Conservation (phyloP, 768 basidiomycete species). For the Clathrus columnatus region DNA sequence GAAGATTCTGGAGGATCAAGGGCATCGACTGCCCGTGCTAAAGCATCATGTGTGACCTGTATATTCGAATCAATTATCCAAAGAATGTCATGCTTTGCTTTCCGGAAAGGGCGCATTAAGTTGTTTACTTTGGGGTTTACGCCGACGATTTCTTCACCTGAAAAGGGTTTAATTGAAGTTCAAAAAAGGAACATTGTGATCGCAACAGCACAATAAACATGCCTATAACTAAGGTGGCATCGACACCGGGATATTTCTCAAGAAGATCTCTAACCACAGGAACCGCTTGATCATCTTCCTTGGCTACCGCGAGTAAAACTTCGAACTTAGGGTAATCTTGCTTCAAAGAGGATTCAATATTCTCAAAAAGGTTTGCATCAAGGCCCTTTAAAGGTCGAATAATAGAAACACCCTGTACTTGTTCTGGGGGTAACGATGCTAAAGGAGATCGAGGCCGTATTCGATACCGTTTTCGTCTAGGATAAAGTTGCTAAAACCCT, state of each 20-base stretch:
- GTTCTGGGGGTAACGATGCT: slow-evolving; percentile 33
- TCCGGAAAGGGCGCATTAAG: slow-evolving; percentile 72
- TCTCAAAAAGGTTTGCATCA: slow-evolving; percentile 93
- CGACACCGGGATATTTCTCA: slow-evolving; percentile 66
- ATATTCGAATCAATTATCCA: slow-evolving; percentile 99
- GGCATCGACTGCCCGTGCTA: slow-evolving; percentile 79
- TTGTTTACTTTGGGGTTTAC: slow-evolving; percentile 98
- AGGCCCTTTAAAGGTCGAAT: slow-evolving; percentile 91
- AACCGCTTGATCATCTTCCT: slow-evolving; percentile 83
- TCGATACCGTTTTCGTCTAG: slow-evolving; percentile 49
- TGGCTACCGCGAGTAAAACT: slow-evolving; percentile 86
- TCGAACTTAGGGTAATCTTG: slow-evolving; percentile 92
- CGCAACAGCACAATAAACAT: slow-evolving; percentile 17
- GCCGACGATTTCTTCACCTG: slow-evolving; percentile 78
- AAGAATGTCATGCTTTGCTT: slow-evolving; percentile 79
- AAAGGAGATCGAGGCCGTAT: slow-evolving; percentile 55
- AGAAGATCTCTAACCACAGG: slow-evolving; percentile 70
- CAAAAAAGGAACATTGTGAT: background rate
- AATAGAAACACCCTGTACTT: slow-evolving; percentile 84
- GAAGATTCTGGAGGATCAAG: slow-evolving; percentile 34
- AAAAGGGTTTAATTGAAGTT: slow-evolving; percentile 4
- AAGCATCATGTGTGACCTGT: slow-evolving; percentile 63
- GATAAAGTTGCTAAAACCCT: background rate
- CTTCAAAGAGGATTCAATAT: slow-evolving; percentile 84
- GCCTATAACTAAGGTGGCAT: slow-evolving; percentile 74